Conservation (phyloP, 2,329 filamentous ascomycete genomes). For the Amauroascus niger region DNA sequence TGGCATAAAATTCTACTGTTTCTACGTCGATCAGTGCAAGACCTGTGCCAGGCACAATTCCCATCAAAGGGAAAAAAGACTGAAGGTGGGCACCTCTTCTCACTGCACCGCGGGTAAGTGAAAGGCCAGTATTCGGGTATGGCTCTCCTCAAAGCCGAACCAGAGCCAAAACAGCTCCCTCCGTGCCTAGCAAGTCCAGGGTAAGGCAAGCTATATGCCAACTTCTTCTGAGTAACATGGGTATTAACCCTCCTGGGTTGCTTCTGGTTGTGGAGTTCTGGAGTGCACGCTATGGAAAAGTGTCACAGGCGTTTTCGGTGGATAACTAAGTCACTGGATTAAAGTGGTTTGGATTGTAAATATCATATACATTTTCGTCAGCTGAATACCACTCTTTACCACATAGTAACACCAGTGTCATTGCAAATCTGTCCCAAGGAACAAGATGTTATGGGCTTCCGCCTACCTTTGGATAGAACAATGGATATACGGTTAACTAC, state of each 20-base stretch:
- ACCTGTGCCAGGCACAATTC: too few species aligned
- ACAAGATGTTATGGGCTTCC: too few species aligned
- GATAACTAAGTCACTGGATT: background rate
- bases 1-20: slow-evolving; percentile 25
- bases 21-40: too few species aligned
- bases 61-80: background rate
- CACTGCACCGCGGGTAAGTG: background rate
- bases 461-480: too few species aligned
- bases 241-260: background rate
- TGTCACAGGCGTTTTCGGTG: background rate
- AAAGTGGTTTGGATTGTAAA: background rate
- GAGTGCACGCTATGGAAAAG: background rate
- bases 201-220: background rate
- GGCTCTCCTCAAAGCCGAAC: background rate
- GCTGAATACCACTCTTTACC: too few species aligned
- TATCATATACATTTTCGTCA: too few species aligned
- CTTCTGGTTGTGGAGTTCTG: background rate
- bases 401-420: too few species aligned
- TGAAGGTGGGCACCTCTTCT: background rate
- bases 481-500: too few species aligned
- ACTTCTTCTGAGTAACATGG: background rate
- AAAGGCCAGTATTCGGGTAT: background rate
- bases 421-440: too few species aligned
- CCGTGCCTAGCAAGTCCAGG: background rate
- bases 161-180: background rate